Base-by-base conservation (phyloP, 257 asterid genomes). In the Solanum bulbocastanum region DNA sequence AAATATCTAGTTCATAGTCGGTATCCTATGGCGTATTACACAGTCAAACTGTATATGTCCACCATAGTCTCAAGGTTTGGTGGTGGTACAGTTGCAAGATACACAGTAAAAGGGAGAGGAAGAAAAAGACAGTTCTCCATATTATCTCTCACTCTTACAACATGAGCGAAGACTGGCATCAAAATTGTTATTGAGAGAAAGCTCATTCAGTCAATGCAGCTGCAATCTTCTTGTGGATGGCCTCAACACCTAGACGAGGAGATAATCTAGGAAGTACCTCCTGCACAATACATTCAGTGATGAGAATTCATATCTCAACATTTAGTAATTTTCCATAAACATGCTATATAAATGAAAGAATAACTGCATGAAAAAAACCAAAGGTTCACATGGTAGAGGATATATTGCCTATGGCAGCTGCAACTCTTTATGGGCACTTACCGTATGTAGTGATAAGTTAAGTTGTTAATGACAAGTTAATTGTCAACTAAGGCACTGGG, bases 221-320 rank as follows among this genome's bases (percentile, higher is more conserved):
- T 20, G 96, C 95, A 71, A 96, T 92, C 91, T 95, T 95, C 93
- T 94, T 96, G 32, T 93, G 98, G 66, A 95, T 89, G 68, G 94
- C 94, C 91, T 95, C 99, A 15, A 93, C 95, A 72, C 94, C 94
- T 16, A 94, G 96, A 76, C 99, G 98, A 33, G 99, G 98, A 76
- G 99, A 96, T 87, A 96, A 91, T 86, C 99, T 92, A 22, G 99
- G 98, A 87, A 96, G 95, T 32, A 89, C 88, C 91, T 93, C 98
- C 98, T 94, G 94, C 83, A 5, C 2, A 18, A 81, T 30, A 81
- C 14, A 81, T 46, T 49, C 85, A 46, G 33, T 30, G 18, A 81
- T 81, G 68, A 81, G 66, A 46, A 49, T 5, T 44, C 18, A 42
- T 25, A 78, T 14, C 37, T 37, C 83, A 74, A 44, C 25, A 44